Evolutionary conservation across 225 moss, liverwort and hornwort species (phyloP), one percentile per base, ranked within the genome.

Genomic region (Antitrichia curtipendula): DNA sequence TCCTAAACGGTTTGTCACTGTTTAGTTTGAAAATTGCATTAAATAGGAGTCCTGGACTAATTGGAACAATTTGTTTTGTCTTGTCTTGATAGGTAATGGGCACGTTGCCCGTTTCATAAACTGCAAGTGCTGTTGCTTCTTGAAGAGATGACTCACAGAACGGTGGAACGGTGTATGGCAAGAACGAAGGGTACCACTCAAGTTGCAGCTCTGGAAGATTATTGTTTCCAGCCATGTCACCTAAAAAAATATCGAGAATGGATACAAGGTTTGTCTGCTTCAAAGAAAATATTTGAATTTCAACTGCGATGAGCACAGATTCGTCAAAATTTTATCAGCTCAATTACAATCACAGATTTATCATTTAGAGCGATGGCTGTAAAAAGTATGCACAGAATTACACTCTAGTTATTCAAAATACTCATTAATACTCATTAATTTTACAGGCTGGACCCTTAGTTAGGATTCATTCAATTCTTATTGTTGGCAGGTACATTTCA

Each of bases 381-480:
- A 52, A 38, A 60, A 62, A 43, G 17, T 72, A 58, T 83, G 60
- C 62, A 73, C 75, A 86, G 84, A 88, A 68, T 68, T 62, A 66
- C 73, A 25, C 50, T 10, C 16, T 77, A 41, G 54, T 7, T 32
- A 58, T 47, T 66, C n/a, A 59, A 38, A 61, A 75, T 52, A 38
- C 62, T 69, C 60, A 59, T 83, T 79, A 41, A 80, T 65, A 11
- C 54, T 69, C 74, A 47, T 84, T 60, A 60, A 69, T 61, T 64
- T 69, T 77, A 75, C 80, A 86, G 54, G 54, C 85, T 88, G 13
- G 31, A 43, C 62, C 7, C 27, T 85, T 70, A 64, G 50, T 85
- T 70, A 64, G 50, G 43, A 87, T 89, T 87, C 77, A 85, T 87
- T n/a, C 36, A 28, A 65, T 89, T 91, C 82, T 89, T 86, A 76